phyloP scores from a whole-genome alignment of 2,329 filamentous ascomycete species.

The Didymella exigua region DNA sequence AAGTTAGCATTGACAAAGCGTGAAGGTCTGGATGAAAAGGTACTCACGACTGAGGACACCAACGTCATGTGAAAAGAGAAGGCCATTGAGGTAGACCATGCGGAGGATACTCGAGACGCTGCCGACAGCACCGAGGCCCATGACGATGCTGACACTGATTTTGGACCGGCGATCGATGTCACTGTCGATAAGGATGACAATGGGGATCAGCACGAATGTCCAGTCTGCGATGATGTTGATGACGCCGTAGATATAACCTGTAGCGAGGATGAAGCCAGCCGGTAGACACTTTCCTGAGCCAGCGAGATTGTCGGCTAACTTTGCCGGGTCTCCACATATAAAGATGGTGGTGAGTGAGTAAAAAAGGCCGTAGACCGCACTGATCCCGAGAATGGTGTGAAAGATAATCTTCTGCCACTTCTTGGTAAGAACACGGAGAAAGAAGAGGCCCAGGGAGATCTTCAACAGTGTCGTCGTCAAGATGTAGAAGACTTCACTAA shows the following conservation, averaged over 20 bases:
- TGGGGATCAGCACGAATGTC: slow-evolving; percentile 45
- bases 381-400: slow-evolving; percentile 29
- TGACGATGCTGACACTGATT: slow-evolving; percentile 53
- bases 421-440: slow-evolving; percentile 41
- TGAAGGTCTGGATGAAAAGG: not conserved
- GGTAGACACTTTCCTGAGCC: slow-evolving; percentile 33
- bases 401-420: slow-evolving; percentile 40
- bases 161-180: slow-evolving; percentile 54
- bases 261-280: slow-evolving; percentile 24
- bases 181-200: slow-evolving; percentile 45
- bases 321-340: slow-evolving; percentile 37
- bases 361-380: slow-evolving; percentile 35
- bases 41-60: slow-evolving; percentile 18
- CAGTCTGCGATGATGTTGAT: slow-evolving; percentile 44
- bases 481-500: slow-evolving; percentile 58
- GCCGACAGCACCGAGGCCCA: slow-evolving; percentile 50
- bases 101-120: slow-evolving; percentile 41
- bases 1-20: not conserved
- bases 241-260: slow-evolving; percentile 41
- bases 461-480: slow-evolving; percentile 58
- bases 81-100: slow-evolving; percentile 40
- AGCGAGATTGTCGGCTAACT: slow-evolving; percentile 29
- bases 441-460: slow-evolving; percentile 46
- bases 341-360: slow-evolving; percentile 40
- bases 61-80: slow-evolving; percentile 17